Evolutionary conservation across 306 rosid genomes (phyloP), one percentile per base, ranked within the genome.

Genomic region (Alnus glutinosa): DNA sequence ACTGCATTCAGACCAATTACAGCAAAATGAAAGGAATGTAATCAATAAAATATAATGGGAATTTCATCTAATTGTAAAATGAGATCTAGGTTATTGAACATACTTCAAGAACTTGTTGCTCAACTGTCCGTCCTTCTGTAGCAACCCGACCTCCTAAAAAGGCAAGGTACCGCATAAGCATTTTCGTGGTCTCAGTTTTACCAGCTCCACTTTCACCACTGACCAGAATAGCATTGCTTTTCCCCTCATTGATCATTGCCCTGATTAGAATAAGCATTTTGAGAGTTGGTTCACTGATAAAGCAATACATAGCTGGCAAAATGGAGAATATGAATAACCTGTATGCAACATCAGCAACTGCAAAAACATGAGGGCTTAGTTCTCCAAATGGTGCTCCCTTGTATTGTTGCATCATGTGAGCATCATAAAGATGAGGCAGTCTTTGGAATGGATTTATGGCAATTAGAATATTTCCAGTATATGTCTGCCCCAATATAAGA

Each of bases 161-260:
- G 74, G 99, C 98, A 82, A 96, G 97, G 89, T 96, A 96, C 54
- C 82, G 87, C 99, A 96, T 96, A 51, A 96, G 98, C 99, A 96
- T 96, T 87, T 96, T 96, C 34, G 99, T 93, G 70, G 99, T 93
- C 86, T 96, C 99, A 52, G 99, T 96, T 91, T 96, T 96, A 84
- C 99, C 99, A 14, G 99, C 99, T 87, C 98, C 99, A 90, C 98
- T 96, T 89, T 96, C 99, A 76, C 99, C 99, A 80, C 98, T 96
- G 86, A 93, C 99, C 67, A 96, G 89, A 83, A 96, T 96, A 50
- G 99, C 91, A 90, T 96, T 96, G 90, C 96, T 93, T 84, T 93
- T 96, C 80, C 90, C 87, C 88, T 93, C 98, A 14, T 84, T 83
- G 58, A 93, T 61, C 99, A 96, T 96, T 49, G 98, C 99, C 93